phyloP scores from a whole-genome alignment of 192 early-diverging fungal species.

The Paraglomus brasilianum region DNA sequence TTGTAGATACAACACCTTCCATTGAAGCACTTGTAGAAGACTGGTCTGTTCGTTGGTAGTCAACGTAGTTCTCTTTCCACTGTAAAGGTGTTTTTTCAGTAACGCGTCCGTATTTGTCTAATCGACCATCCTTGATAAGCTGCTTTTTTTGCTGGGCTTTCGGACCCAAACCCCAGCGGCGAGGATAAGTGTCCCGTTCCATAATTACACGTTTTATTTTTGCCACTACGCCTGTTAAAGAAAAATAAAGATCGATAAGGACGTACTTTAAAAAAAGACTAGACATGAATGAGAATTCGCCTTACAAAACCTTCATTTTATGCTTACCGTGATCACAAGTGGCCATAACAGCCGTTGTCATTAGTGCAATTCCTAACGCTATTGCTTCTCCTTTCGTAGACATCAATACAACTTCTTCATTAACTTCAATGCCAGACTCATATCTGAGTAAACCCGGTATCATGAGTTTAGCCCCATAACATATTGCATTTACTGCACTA shows the following conservation, averaged over 20 bases:
- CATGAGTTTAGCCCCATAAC: constrained; percentile 99
- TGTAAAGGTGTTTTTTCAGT: constrained; percentile 79
- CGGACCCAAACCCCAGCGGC: constrained; percentile 96
- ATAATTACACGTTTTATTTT: constrained; percentile 99
- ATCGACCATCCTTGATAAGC: constrained; percentile 95
- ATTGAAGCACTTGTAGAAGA: too few species aligned
- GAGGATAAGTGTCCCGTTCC: constrained; percentile 99
- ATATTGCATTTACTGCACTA: constrained; percentile 96
- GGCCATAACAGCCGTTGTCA: constrained; percentile 98
- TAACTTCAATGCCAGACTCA: constrained; percentile 91
- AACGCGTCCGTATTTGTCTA: constrained; percentile 94
- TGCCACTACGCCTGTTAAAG: constrained; percentile 71
- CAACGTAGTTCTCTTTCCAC: constrained; percentile 83
- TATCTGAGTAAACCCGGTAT: constrained; percentile 95
- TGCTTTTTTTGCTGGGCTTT: constrained; percentile 95
- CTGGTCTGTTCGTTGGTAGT: constrained; percentile 37
- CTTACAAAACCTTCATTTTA: not conserved
- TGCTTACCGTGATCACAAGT: constrained; percentile 82
- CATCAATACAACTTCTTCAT: constrained; percentile 98
- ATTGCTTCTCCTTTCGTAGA: constrained; percentile 99
- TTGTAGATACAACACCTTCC: too few species aligned
- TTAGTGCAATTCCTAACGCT: constrained; percentile 94
- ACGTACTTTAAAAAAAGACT: not conserved
- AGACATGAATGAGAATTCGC: not conserved
- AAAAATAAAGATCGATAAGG: too few species aligned